Evolutionary conservation across 1,284 basidiomycete genomes (phyloP).

Genomic region (Cronartium quercuum): DNA sequence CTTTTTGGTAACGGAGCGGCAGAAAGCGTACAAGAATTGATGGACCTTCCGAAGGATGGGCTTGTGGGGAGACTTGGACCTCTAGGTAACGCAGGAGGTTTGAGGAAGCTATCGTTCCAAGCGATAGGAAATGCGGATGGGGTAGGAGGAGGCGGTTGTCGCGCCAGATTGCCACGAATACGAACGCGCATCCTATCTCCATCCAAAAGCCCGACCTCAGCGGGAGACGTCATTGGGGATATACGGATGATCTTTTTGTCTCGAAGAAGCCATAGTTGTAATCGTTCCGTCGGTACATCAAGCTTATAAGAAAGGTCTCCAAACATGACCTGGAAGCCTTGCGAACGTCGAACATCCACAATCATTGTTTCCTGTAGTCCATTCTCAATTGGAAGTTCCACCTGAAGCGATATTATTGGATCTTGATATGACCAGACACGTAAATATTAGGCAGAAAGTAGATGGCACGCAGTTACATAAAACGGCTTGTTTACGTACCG

Average conservation of each 20-base stretch:
- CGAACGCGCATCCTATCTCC: background rate
- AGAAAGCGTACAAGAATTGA: no score
- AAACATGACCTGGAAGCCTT: background rate
- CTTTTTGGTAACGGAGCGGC: no score
- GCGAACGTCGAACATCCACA: background rate
- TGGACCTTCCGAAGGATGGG: background rate
- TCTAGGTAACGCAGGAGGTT: background rate
- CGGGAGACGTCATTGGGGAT: background rate
- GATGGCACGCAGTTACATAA: no score
- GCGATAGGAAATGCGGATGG: background rate
- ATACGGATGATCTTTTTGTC: background rate
- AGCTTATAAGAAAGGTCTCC: background rate
- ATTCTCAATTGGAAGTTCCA: background rate
- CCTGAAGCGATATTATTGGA: background rate
- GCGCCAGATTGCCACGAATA: background rate
- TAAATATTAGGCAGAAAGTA: no score
- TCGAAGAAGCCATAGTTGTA: background rate
- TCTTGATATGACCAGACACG: no score
- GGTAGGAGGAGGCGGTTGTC: background rate
- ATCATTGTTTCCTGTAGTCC: background rate
- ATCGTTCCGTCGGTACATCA: background rate
- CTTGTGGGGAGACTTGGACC: background rate
- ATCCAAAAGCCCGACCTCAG: background rate
- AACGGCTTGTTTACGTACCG: no score
- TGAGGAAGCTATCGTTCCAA: background rate